Conservation (phyloP, 164 flowering plant species). For the Piper longum region DNA sequence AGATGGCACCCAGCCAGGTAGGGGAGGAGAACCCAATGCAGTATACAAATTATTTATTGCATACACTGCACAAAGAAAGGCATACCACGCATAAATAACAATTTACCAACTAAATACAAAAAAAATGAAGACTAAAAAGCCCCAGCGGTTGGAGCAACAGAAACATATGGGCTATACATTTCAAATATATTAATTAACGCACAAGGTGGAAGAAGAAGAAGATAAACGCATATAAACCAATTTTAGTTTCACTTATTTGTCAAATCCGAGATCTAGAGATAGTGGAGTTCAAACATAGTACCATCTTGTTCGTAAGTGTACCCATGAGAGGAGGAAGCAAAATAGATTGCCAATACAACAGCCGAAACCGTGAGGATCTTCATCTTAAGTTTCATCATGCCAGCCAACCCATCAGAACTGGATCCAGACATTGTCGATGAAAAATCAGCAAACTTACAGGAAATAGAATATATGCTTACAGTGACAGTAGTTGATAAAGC, state of each 20-base stretch:
- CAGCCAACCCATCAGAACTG: neutral
- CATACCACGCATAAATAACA: neutral
- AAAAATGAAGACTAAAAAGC: neutral
- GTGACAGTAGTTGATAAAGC: no score
- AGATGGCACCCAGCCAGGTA: slow-evolving; percentile 53
- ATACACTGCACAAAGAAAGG: slow-evolving; percentile 24
- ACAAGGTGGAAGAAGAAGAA: neutral
- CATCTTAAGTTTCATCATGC: neutral
- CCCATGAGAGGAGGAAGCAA: slow-evolving; percentile 16
- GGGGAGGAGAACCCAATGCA: slow-evolving; percentile 50
- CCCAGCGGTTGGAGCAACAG: neutral
- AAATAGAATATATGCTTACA: no score
- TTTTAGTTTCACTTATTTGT: neutral
- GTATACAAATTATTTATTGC: slow-evolving; percentile 53
- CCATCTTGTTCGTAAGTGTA: slow-evolving; percentile 53
- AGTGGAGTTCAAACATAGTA: slow-evolving; percentile 10
- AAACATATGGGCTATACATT: neutral
- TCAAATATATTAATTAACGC: neutral
- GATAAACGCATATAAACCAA: neutral
- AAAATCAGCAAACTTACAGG: no score
- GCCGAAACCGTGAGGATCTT: neutral
- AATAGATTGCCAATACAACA: neutral
- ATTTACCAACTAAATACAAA: neutral
- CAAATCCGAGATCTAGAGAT: neutral
- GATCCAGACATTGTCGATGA: neutral